Evolutionary conservation across 2,329 filamentous ascomycete genomes (phyloP), one percentile per base, ranked within the genome.

Genomic region (Stachybotrys echinatus): DNA sequence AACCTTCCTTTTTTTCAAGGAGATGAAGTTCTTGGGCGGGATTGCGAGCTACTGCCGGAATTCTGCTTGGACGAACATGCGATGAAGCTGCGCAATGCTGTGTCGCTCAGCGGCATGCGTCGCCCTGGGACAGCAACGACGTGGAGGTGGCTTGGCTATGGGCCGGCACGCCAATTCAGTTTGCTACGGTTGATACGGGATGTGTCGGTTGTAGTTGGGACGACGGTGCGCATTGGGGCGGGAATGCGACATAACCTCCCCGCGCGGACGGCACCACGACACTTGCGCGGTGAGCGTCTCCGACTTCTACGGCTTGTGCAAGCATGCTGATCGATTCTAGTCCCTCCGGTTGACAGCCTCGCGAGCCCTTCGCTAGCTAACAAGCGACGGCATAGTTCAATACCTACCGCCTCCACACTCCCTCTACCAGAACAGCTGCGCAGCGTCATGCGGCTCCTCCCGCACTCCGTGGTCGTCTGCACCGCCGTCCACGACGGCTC

Each of bases 381-480:
- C 61, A 63, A 4, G 70, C 72, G 1, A 67, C 67, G 0, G 57
- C 65, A 42, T 64, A 72, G 48, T 66, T 69, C 1, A 59, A 64
- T 10, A 57, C 59, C 27, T 10, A 34, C 38, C 42, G 12, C 20
- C 42, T 22, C 22, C n/a, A 46, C 57, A 46, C 52, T 56, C 50
- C 52, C 60, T 61, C 62, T 76, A 31, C 62, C 75, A 23, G 75
- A 77, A 51, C 70, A 77, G 47, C 67, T 81, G 20, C 78, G 76
- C 50, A 66, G 69, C 45, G 68, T 79, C 20, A 77, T 82, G 74
- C 77, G 79, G 50, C 72, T 76, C 14, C 66, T 83, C 12, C 68
- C 75, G 3, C 74, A 80, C 57, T 75, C 77, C 1, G 77, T 79
- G 37, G 77, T 81, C n/a, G 74, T 81, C 12, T 77, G 77, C 59